phyloP scores from a whole-genome alignment of 108 stramenopile genomes.

The Cafeteria roenbergensis region DNA sequence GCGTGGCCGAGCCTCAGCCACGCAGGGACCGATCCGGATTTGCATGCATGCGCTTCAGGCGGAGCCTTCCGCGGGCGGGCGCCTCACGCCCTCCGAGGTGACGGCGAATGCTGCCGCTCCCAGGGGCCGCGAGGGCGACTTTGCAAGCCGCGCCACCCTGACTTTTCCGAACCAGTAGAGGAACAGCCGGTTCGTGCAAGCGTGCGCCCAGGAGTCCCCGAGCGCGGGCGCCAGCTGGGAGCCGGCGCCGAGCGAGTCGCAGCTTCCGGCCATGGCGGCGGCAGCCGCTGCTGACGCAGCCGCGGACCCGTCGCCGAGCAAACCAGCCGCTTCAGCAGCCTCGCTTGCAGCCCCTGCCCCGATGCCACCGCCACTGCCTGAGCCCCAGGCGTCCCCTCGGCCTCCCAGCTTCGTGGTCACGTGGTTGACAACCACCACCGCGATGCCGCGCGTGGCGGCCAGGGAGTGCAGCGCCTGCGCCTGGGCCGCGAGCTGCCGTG shows the following conservation, averaged over 20 bases:
- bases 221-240: slow-evolving; percentile 62
- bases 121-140: slow-evolving; percentile 6
- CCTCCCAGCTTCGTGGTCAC: slow-evolving; percentile 65
- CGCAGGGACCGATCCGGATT: too few species aligned
- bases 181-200: slow-evolving; percentile 64
- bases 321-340: background rate
- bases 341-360: background rate
- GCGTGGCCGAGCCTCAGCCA: too few species aligned
- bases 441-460: slow-evolving; percentile 49
- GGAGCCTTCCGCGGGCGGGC: too few species aligned
- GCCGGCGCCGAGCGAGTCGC: slow-evolving; percentile 7
- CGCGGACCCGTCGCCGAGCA: too few species aligned
- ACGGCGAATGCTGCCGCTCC: background rate
- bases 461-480: slow-evolving; percentile 57
- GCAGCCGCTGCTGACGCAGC: background rate
- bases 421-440: slow-evolving; percentile 78
- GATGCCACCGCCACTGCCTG: background rate
- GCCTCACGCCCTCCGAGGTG: background rate
- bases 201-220: slow-evolving; percentile 86
- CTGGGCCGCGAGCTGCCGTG: slow-evolving; percentile 48
- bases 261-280: background rate
- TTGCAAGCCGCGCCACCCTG: background rate
- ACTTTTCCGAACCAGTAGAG: slow-evolving; percentile 6
- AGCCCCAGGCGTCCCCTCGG: background rate
- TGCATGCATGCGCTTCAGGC: too few species aligned